Percentiles rank a stretch among this genome's conserved stretches.
Conservation (phyloP, 2,329 filamentous ascomycete species). For the Hymenoscyphus albidus region DNA sequence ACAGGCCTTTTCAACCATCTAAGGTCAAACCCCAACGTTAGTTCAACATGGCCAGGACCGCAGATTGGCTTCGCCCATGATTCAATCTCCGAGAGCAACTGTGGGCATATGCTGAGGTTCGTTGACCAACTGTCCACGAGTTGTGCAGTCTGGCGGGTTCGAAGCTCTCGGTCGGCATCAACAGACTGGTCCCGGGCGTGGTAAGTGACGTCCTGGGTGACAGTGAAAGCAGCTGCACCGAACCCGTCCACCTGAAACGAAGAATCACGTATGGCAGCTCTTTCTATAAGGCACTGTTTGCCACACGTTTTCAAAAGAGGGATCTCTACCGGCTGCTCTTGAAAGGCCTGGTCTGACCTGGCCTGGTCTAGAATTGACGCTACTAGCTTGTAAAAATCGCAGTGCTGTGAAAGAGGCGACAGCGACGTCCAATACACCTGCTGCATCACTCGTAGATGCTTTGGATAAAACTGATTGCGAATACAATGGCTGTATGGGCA, state of each 20-base stretch:
- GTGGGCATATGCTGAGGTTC: slow-evolving; percentile 8
- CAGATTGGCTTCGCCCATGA: slow-evolving; percentile 16
- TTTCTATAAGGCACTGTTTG: slow-evolving; percentile 22
- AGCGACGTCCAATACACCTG: slow-evolving; percentile 42
- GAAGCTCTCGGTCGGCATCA: slow-evolving; percentile 11
- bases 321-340: not conserved
- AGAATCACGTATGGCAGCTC: slow-evolving; percentile 35
- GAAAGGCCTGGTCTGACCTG: slow-evolving; percentile 7
- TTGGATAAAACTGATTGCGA: slow-evolving; percentile 44
- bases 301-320: slow-evolving; percentile 2
- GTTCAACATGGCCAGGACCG: slow-evolving; percentile 7
- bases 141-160: slow-evolving; percentile 17
- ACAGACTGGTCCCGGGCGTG: slow-evolving; percentile 30
- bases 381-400: slow-evolving; percentile 38
- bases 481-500: too few relatives aligned
- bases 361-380: slow-evolving; percentile 37
- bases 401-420: slow-evolving; percentile 44
- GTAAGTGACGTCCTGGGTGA: slow-evolving; percentile 35
- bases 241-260: slow-evolving; percentile 35
- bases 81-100: slow-evolving; percentile 25
- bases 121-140: slow-evolving; percentile 24
- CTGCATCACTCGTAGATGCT: slow-evolving; percentile 43
- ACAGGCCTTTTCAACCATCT: slow-evolving; percentile 19
- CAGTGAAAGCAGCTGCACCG: slow-evolving; percentile 39
- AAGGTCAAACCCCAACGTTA: slow-evolving; percentile 19